phyloP scores from a whole-genome alignment of 768 basidiomycete genomes.

The Suillus subaureus region DNA sequence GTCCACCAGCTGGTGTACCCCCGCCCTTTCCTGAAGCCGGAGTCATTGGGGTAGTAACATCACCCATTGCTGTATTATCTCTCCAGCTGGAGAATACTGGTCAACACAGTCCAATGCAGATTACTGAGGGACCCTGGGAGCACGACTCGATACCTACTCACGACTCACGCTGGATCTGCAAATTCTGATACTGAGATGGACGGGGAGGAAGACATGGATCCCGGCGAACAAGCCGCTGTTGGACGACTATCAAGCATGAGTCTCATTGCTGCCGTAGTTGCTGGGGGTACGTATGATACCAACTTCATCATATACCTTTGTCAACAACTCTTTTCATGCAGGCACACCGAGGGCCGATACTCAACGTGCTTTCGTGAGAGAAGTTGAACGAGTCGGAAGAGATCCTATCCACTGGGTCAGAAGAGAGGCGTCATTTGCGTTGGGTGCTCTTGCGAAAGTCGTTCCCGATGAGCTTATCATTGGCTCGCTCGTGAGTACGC shows the following conservation, averaged over 20 bases:
- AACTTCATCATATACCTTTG: constrained; percentile 10
- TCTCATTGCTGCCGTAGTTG: constrained; percentile 84
- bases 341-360: constrained; percentile 58
- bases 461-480: constrained; percentile 75
- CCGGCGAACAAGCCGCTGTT: constrained; percentile 73
- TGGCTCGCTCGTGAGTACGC: constrained; percentile 55
- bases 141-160: neutral
- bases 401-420: constrained; percentile 80
- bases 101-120: constrained; percentile 2
- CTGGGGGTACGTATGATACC: constrained; percentile 57
- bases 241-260: constrained; percentile 93
- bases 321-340: constrained; percentile 27
- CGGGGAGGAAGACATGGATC: constrained; percentile 37
- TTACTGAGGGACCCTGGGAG: neutral
- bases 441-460: constrained; percentile 87
- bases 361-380: constrained; percentile 67
- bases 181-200: constrained; percentile 19
- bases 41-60: constrained; percentile 16
- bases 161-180: neutral
- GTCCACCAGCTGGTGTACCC: constrained; percentile 16
- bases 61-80: constrained; percentile 14
- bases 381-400: constrained; percentile 66
- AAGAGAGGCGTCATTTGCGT: constrained; percentile 83
- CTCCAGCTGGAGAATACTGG: constrained; percentile 21
- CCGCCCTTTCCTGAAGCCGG: constrained; percentile 22